Percentiles rank a stretch among this genome's conserved stretches.
phyloP scores from a whole-genome alignment of 768 basidiomycete genomes.

The Termitomyces heimii region DNA sequence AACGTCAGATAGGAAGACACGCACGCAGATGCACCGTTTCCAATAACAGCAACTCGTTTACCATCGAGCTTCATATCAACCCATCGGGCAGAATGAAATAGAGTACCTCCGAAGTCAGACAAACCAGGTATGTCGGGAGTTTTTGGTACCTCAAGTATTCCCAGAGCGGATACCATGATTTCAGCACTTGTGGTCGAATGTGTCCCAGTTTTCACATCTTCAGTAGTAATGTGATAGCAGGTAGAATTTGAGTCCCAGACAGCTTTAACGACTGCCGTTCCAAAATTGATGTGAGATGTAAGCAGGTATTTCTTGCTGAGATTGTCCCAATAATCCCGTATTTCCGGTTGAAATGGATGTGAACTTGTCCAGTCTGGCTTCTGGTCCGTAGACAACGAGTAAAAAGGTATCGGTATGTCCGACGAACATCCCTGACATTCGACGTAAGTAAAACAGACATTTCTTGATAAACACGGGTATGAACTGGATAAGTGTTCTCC shows the following conservation, averaged over 20 bases:
- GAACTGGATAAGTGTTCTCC: conserved; percentile 32
- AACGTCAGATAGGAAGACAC: conserved; percentile 12
- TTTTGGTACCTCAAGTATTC: conserved; percentile 40
- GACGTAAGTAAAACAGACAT: neutral
- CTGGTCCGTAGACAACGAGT: conserved; percentile 34
- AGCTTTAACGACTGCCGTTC: conserved; percentile 35
- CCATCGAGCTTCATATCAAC: conserved; percentile 31
- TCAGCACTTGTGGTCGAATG: conserved; percentile 27
- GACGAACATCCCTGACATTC: conserved; percentile 32
- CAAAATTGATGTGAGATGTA: conserved; percentile 33
- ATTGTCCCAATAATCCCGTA: conserved; percentile 31
- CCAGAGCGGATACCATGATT: conserved; percentile 45
- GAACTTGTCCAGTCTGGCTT: conserved; percentile 33
- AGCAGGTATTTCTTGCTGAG: conserved; percentile 36
- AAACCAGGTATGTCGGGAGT: conserved; percentile 28
- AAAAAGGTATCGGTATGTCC: conserved; percentile 31
- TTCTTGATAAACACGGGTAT: neutral
- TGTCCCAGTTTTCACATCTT: conserved; percentile 27
- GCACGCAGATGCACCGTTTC: conserved; percentile 51
- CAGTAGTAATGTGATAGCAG: conserved; percentile 29
- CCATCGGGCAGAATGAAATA: conserved; percentile 55
- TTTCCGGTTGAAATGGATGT: conserved; percentile 35
- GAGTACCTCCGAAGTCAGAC: conserved; percentile 36
- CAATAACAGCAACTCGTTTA: conserved; percentile 52
- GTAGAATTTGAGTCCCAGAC: conserved; percentile 35